Percentiles rank a stretch among this genome's conserved stretches.
These are phyloP conservation scores for Fusarium agapanthi DNA, from an alignment of 2,329 filamentous ascomycete genomes.

Conservation along the genomic window DNA sequence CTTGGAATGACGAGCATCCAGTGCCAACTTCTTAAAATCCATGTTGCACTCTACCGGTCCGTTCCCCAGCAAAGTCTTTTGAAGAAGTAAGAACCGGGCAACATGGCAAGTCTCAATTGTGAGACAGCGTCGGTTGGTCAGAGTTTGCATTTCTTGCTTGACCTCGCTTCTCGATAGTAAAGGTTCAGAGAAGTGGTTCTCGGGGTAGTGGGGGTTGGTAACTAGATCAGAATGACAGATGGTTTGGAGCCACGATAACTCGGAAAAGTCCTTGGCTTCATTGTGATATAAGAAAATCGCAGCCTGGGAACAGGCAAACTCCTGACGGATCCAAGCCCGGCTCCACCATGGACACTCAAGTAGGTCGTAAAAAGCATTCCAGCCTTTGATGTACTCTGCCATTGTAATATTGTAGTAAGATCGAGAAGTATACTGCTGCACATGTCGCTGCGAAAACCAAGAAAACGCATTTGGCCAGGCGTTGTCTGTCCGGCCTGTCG, in stretches of 20 bases:
- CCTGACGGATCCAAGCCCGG: background rate
- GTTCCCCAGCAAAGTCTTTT: background rate
- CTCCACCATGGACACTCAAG: background rate
- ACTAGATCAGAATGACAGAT: background rate
- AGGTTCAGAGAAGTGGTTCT: background rate
- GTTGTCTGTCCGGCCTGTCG: fast-evolving
- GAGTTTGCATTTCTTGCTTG: background rate
- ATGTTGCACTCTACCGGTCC: background rate
- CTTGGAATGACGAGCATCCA: background rate
- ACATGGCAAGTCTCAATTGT: background rate
- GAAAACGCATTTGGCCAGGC: background rate
- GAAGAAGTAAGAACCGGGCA: background rate
- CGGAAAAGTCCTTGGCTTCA: background rate
- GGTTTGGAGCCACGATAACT: background rate
- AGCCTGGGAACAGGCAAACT: background rate
- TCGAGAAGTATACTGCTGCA: background rate
- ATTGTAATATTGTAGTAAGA: background rate
- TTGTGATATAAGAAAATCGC: background rate
- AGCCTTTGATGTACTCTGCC: background rate
- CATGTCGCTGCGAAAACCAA: background rate
- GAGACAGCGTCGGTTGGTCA: background rate
- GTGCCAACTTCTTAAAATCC: background rate
- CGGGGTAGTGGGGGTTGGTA: background rate
- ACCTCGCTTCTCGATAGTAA: background rate
- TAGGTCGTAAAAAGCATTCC: background rate